Evolutionary conservation across 768 basidiomycete species (phyloP).

Genomic region (Psilocybe azurescens): DNA sequence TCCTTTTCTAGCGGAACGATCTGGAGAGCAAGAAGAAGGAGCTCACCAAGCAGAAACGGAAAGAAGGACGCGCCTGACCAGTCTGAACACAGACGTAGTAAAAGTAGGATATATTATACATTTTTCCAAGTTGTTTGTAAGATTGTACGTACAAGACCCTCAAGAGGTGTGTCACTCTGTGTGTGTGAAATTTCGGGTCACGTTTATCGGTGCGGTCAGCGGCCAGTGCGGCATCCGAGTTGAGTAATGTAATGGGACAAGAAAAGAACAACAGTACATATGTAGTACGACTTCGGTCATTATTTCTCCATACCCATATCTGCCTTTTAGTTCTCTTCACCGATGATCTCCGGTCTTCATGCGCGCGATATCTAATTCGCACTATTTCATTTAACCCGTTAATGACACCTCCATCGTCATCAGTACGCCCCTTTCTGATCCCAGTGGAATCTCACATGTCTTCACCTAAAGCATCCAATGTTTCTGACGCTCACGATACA

Average conservation of each 20-base stretch:
- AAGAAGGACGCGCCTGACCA: constrained; percentile 41
- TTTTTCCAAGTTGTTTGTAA: constrained; percentile 8
- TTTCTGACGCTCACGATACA: constrained; percentile 2
- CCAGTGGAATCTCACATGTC: constrained; percentile 14
- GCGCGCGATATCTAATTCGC: constrained; percentile 1
- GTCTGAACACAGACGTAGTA: constrained; percentile 12
- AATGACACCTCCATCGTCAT: not conserved
- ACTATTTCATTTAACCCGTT: not conserved
- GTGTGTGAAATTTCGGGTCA: constrained; percentile 1
- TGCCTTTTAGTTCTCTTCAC: not conserved
- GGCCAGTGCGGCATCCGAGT: not conserved
- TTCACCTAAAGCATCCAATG: constrained; percentile 3
- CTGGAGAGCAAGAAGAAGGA: constrained; percentile 63
- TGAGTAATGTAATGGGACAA: not conserved
- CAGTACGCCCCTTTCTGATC: constrained; percentile 1
- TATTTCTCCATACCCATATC: constrained; percentile 1
- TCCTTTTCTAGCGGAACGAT: constrained; percentile 53
- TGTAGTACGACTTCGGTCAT: constrained; percentile 2
- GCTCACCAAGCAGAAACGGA: constrained; percentile 52
- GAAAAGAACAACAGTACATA: not conserved
- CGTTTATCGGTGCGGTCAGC: not conserved
- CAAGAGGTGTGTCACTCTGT: not conserved
- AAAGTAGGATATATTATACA: constrained; percentile 14
- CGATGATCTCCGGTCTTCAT: constrained; percentile 3
- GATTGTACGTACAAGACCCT: constrained; percentile 1